Evolutionary conservation across 139 green algal genomes (phyloP).

Genomic region (Tetraselmis chui): DNA sequence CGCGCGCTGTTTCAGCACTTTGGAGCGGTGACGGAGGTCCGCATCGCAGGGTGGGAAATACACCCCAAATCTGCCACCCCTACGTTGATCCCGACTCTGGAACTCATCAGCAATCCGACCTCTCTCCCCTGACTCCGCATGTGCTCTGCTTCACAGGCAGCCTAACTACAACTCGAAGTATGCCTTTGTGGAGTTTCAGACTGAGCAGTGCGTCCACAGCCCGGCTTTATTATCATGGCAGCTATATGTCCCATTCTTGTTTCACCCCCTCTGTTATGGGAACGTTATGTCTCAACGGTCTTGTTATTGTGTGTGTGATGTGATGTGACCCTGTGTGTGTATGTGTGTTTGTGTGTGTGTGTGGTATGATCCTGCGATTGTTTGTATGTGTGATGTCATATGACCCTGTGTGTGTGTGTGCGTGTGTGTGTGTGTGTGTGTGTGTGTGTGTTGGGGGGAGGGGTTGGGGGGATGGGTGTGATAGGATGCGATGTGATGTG

Average conservation of each 20-base stretch:
- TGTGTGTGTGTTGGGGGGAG: background rate
- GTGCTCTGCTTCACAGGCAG: background rate
- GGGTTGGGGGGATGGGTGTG: background rate
- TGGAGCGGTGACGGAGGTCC: background rate
- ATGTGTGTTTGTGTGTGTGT: background rate
- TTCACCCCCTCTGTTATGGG: too few species aligned
- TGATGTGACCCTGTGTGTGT: too few species aligned
- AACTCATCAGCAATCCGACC: too few species aligned
- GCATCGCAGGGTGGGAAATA: background rate
- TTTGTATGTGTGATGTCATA: background rate
- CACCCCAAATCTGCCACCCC: background rate
- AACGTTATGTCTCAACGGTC: too few species aligned
- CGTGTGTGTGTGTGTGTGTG: background rate
- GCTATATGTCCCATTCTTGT: too few species aligned
- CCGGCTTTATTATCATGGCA: too few species aligned
- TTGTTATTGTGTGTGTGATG: too few species aligned
- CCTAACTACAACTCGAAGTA: background rate
- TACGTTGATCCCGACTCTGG: background rate
- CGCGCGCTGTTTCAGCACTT: slow-evolving; percentile 6
- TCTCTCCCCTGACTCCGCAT: background rate
- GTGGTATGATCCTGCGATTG: background rate
- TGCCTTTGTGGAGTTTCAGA: slow-evolving; percentile 4
- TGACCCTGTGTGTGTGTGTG: too few species aligned
- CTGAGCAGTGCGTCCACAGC: background rate
- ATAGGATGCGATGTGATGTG: too few species aligned